Percentiles rank a stretch among this genome's conserved stretches.
Evolutionary conservation across 2,329 filamentous ascomycete species (phyloP).

Genomic region (Nemania serpens): DNA sequence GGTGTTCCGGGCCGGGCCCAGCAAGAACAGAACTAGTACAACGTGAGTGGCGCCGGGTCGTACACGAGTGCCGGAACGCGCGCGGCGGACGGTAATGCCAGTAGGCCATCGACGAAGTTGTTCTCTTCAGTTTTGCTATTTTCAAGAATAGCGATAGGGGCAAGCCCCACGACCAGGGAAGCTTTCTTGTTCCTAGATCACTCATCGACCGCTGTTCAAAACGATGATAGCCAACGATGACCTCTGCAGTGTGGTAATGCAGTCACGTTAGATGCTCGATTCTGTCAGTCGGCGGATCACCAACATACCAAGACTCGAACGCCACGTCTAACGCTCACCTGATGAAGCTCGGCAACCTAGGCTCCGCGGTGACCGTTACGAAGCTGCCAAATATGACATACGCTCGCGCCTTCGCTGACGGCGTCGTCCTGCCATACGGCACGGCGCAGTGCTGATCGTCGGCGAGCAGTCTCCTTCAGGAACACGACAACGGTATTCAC

Average conservation of each 20-base stretch:
- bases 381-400: slow-evolving; percentile 44
- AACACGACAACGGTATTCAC: slow-evolving; percentile 44
- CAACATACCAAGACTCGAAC: slow-evolving; percentile 46
- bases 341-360: slow-evolving; percentile 47
- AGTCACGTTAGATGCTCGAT: slow-evolving; percentile 61
- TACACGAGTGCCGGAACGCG: slow-evolving; percentile 49
- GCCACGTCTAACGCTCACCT: slow-evolving; percentile 50
- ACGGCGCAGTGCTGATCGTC: slow-evolving; percentile 47
- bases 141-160: not conserved
- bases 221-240: not conserved
- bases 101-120: not conserved
- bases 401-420: slow-evolving; percentile 47
- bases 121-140: not conserved
- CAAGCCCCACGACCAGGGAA: too few species aligned
- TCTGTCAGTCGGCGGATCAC: slow-evolving; percentile 53
- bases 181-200: not conserved
- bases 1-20: slow-evolving; percentile 58
- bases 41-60: slow-evolving; percentile 46
- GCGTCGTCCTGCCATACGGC: slow-evolving; percentile 50
- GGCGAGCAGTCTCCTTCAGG: slow-evolving; percentile 50
- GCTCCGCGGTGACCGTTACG: slow-evolving; percentile 36
- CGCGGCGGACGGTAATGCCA: slow-evolving; percentile 47
- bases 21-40: slow-evolving; percentile 54
- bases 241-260: slow-evolving; percentile 51
- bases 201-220: not conserved